These are phyloP conservation scores for Phytopythium vexans DNA, from an alignment of 352 stramenopile species.

Conservation along the genomic window DNA sequence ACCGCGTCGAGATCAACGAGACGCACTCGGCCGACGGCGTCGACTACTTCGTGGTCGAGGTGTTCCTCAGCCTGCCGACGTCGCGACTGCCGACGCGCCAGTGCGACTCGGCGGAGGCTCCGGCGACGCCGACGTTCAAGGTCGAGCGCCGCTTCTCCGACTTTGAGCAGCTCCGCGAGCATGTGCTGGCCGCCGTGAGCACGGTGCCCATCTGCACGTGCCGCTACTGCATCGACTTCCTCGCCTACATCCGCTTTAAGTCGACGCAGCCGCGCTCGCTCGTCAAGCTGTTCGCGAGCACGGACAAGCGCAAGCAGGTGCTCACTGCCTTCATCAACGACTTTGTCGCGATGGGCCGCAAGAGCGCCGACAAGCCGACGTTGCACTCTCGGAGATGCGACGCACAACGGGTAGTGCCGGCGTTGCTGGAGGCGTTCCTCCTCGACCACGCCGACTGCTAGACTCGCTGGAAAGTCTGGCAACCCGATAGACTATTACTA, in stretches of 20 bases:
- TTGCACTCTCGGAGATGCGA: conserved; percentile 29
- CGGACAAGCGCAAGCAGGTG: conserved; percentile 25
- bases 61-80: conserved; percentile 32
- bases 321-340: conserved; percentile 32
- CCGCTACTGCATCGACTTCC: conserved; percentile 34
- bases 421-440: conserved; percentile 36
- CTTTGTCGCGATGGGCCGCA: conserved; percentile 32
- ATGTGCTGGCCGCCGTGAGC: conserved; percentile 29
- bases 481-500: conserved; percentile 6
- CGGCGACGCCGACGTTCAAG: conserved; percentile 25
- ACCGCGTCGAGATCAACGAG: conserved; percentile 41
- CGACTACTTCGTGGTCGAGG: conserved; percentile 36
- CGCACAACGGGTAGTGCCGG: conserved; percentile 28
- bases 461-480: not conserved
- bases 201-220: conserved; percentile 31
- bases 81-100: conserved; percentile 28
- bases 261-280: conserved; percentile 27
- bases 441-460: conserved; percentile 30
- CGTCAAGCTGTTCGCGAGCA: conserved; percentile 23
- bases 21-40: conserved; percentile 16
- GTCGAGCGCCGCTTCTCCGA: conserved; percentile 49
- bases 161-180: conserved; percentile 43
- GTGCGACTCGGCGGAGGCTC: conserved; percentile 1
- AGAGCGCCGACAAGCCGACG: conserved; percentile 10
- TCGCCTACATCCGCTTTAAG: conserved; percentile 42